Conservation (phyloP, 768 basidiomycete species). For the Phanerodontia chrysosporium region DNA sequence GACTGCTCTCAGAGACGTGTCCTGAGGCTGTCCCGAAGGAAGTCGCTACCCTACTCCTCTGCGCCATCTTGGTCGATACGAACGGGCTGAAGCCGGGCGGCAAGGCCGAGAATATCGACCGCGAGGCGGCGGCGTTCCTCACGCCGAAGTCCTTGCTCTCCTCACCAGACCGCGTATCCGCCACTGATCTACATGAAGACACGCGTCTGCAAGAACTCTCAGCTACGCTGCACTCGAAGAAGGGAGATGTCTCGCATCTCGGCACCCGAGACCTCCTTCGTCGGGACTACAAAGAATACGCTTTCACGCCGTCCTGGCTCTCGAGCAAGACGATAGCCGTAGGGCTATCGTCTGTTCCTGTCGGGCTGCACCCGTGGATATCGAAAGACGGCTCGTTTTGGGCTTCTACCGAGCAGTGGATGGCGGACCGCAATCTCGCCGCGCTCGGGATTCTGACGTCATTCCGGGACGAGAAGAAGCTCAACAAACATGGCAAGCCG, state of each 20-base stretch:
- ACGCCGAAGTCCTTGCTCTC: conserved; percentile 49
- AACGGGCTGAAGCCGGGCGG: conserved; percentile 71
- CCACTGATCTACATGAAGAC: conserved; percentile 31
- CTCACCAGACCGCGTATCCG: conserved; percentile 12
- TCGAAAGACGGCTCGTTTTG: conserved; percentile 40
- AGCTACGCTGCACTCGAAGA: conserved; percentile 47
- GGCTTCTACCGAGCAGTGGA: conserved; percentile 47
- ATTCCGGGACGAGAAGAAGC: conserved; percentile 45
- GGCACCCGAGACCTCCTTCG: conserved; percentile 74
- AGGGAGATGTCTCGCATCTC: conserved; percentile 65
- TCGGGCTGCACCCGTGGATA: conserved; percentile 57
- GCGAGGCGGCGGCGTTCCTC: conserved; percentile 60
- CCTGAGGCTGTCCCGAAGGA: conserved; percentile 42
- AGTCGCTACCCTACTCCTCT: conserved; percentile 75
- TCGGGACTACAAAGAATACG: conserved; percentile 94
- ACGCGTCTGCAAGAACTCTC: conserved; percentile 48
- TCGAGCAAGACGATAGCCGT: conserved; percentile 43
- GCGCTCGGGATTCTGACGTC: conserved; percentile 80
- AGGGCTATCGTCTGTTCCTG: conserved; percentile 81
- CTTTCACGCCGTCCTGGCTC: conserved; percentile 42
- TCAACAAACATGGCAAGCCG: conserved; percentile 40
- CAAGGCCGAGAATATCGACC: conserved; percentile 68
- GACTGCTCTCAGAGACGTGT: conserved; percentile 24
- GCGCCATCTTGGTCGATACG: conserved; percentile 85
- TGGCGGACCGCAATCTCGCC: conserved; percentile 57